Conservation (phyloP, 345 rosid species). For the Brassica incana region DNA sequence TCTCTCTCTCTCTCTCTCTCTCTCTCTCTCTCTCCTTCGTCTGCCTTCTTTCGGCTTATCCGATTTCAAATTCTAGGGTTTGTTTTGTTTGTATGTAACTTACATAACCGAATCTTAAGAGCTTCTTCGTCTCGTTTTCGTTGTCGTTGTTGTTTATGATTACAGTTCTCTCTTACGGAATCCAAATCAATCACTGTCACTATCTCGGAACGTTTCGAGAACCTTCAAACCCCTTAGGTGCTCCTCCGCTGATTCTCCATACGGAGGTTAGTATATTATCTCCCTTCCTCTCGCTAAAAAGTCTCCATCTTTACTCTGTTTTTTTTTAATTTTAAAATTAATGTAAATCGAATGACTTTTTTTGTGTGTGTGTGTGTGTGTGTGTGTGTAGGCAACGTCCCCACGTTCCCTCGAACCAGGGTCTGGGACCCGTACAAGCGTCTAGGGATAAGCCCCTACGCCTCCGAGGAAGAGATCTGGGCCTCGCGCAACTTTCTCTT, state of each 20-base stretch:
- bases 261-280: constrained; percentile 55
- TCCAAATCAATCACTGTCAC: constrained; percentile 26
- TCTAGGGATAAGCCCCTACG: constrained; percentile 71
- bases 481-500: constrained; percentile 91
- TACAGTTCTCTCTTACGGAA: constrained; percentile 38
- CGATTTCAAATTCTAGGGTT: background rate
- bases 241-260: constrained; percentile 53
- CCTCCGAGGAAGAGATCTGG: constrained; percentile 97
- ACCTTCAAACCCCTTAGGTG: constrained; percentile 49
- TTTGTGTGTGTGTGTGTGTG: no score
- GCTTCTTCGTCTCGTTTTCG: background rate
- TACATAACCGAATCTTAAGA: background rate
- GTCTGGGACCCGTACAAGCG: constrained; percentile 95
- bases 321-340: background rate
- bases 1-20: background rate
- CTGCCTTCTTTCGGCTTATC: background rate
- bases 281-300: constrained; percentile 1
- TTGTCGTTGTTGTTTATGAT: background rate
- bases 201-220: constrained; percentile 36
- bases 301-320: background rate
- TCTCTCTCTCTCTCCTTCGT: background rate
- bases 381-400: constrained; percentile 52
- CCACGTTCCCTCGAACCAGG: constrained; percentile 63
- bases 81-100: background rate
- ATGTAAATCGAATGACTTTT: background rate